Evolutionary conservation across 1,284 basidiomycete species (phyloP).

Genomic region (Ustilago vetiveriae): DNA sequence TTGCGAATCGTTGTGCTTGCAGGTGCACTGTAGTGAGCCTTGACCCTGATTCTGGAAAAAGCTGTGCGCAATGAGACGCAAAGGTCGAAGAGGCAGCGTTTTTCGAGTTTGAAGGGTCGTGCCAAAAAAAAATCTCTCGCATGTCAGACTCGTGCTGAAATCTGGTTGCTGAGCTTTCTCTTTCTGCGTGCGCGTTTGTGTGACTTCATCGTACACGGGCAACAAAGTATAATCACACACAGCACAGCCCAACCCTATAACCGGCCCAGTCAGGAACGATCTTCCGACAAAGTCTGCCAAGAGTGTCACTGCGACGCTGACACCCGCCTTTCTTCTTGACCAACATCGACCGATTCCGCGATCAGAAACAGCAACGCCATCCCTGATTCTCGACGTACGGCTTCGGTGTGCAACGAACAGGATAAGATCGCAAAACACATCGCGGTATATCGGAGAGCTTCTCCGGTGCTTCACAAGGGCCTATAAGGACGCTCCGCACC

Average conservation of each 20-base stretch:
- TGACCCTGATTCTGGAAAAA: too few relatives aligned
- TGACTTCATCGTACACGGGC: constrained; percentile 39
- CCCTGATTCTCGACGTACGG: too few relatives aligned
- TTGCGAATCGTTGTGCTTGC: constrained; percentile 4
- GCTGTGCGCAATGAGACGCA: too few relatives aligned
- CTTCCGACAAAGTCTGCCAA: constrained; percentile 9
- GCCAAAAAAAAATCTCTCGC: not conserved
- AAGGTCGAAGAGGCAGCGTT: too few relatives aligned
- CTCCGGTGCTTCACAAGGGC: too few relatives aligned
- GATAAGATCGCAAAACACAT: not conserved
- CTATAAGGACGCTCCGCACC: too few relatives aligned
- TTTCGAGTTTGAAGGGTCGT: constrained; percentile 42
- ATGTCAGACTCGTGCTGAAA: constrained; percentile 8
- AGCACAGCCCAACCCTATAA: constrained; percentile 5
- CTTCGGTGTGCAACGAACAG: too few relatives aligned
- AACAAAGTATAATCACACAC: not conserved
- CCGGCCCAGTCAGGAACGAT: not conserved
- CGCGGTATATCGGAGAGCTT: too few relatives aligned
- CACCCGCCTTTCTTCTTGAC: too few relatives aligned
- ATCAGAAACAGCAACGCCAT: too few relatives aligned
- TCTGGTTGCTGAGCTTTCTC: constrained; percentile 9
- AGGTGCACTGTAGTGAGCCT: not conserved
- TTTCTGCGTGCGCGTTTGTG: constrained; percentile 2
- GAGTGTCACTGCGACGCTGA: too few relatives aligned
- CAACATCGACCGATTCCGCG: too few relatives aligned